These are phyloP conservation scores for Telopea speciosissima DNA, from an alignment of 177 flowering plant species.

Conservation along the genomic window DNA sequence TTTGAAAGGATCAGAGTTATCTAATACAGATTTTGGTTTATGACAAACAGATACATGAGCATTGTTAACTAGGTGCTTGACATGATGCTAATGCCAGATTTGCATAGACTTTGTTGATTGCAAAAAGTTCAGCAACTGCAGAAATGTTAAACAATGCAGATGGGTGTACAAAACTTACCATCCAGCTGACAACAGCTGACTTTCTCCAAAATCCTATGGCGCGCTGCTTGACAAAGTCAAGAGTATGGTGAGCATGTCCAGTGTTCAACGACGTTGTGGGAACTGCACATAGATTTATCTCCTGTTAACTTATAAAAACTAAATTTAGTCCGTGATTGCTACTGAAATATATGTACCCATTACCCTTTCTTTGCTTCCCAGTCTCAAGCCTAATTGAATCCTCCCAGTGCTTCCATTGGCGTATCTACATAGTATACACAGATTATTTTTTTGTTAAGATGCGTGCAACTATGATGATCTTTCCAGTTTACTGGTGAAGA, in stretches of 20 bases:
- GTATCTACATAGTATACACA: constrained; percentile 38
- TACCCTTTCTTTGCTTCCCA: constrained; percentile 36
- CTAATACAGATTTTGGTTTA: not conserved
- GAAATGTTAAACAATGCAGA: not conserved
- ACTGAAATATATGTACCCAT: not conserved
- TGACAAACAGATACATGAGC: not conserved
- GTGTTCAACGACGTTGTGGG: constrained; percentile 36
- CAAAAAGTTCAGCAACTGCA: not conserved
- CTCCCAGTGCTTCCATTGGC: constrained; percentile 82
- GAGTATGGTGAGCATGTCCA: constrained; percentile 56
- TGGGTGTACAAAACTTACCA: constrained; percentile 40
- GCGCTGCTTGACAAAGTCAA: constrained; percentile 32
- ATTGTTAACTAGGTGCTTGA: not conserved
- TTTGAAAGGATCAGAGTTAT: not conserved
- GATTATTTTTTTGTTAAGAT: not conserved
- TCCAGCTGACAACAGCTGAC: constrained; percentile 50
- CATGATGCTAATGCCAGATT: not conserved
- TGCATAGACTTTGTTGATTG: not conserved
- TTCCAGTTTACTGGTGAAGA: not conserved
- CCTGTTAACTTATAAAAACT: constrained; percentile 1
- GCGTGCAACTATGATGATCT: not conserved
- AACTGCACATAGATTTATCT: constrained; percentile 31
- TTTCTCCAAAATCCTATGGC: constrained; percentile 53
- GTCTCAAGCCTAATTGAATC: constrained; percentile 37
- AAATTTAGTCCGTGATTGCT: too few species aligned